Percentiles rank a stretch among this genome's conserved stretches.
phyloP scores from a whole-genome alignment of 2,329 filamentous ascomycete genomes.

The Camillea tinctor region DNA sequence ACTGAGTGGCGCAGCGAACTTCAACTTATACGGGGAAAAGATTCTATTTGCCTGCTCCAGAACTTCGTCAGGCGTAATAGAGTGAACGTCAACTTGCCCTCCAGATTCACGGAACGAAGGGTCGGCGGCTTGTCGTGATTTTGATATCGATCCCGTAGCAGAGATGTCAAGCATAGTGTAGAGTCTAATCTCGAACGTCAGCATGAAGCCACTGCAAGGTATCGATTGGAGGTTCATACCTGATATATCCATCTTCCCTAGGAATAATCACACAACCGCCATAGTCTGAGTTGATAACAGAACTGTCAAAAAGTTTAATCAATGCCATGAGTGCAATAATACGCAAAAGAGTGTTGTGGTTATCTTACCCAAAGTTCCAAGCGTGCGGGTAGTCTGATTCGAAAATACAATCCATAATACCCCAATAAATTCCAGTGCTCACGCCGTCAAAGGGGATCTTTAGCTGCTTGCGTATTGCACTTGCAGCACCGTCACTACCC shows the following conservation, averaged over 20 bases:
- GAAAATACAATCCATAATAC: conserved; percentile 31
- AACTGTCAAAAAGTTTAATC: conserved; percentile 3
- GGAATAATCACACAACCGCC: conserved; percentile 35
- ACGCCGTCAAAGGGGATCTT: conserved; percentile 33
- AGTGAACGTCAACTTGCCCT: conserved; percentile 30
- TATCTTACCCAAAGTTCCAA: conserved; percentile 30
- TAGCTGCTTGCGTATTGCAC: conserved; percentile 29
- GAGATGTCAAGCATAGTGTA: conserved; percentile 32
- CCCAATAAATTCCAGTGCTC: conserved; percentile 35
- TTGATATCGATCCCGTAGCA: conserved; percentile 21
- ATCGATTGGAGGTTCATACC: conserved; percentile 7
- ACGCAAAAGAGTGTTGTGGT: background rate
- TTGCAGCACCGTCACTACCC: conserved; percentile 32
- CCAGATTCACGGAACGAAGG: conserved; percentile 27
- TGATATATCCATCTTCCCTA: conserved; percentile 33
- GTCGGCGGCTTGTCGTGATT: conserved; percentile 23
- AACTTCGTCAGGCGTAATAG: conserved; percentile 36
- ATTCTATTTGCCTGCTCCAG: conserved; percentile 35
- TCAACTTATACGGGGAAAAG: conserved; percentile 33
- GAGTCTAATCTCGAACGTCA: conserved; percentile 15
- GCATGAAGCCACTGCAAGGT: background rate
- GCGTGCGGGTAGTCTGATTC: conserved; percentile 31
- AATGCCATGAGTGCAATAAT: background rate
- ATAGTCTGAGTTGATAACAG: conserved; percentile 28
- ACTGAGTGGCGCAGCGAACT: conserved; percentile 31